Base-by-base conservation (phyloP, 2,329 filamentous ascomycete species). In the Coniochaeta pulveracea region DNA sequence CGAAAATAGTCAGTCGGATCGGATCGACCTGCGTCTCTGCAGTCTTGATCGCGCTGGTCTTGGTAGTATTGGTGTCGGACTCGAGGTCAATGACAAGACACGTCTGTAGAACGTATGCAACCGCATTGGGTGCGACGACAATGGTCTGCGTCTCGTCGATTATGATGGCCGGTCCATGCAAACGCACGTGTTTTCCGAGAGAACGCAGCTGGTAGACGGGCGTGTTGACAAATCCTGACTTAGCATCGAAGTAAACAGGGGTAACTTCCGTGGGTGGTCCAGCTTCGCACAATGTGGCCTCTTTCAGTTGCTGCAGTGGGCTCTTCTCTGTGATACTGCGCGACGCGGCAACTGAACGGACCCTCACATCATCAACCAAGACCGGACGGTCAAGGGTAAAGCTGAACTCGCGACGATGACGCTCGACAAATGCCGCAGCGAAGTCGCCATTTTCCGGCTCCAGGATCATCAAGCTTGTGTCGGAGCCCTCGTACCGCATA, bases 51-150 rank as follows among this genome's bases (percentile, higher is more conserved):
- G 19, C 27, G 15, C 11, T 22, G 25, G 26, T 21, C 21, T 34
- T 23, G 18, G 26, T 68, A 57, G 40, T 63, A 47, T 19, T n/a
- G n/a, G 19, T 47, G 43, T 64, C 54, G 29, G 30, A 23, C 22
- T 75, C 69, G 36, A 83, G 68, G 42, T 82, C 80, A 50, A 84
- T 82, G 11, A 84, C 65, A 17, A 84, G 74, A 47, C 82, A 79
- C 0, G 77, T 81, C 28, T 80, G 61, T 31, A 83, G 71, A 19
- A 83, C 55, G 30, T 76, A 54, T 1, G 78, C 79, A 11, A 67
- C 64, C 3, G 77, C 69, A 17, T 64, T 64, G 2, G 78, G 79
- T 0, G 74, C 75, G 3, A 85, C 67, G 5, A 84, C 72, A 39
- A 84, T 80, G 0, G 79, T 84, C 50, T 84, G 79, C 3, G 71